A percentile compares a stretch with the other conserved stretches of the same genome.
phyloP scores from a whole-genome alignment of 163 green algal species.

The Prototheca wickerhamii region DNA sequence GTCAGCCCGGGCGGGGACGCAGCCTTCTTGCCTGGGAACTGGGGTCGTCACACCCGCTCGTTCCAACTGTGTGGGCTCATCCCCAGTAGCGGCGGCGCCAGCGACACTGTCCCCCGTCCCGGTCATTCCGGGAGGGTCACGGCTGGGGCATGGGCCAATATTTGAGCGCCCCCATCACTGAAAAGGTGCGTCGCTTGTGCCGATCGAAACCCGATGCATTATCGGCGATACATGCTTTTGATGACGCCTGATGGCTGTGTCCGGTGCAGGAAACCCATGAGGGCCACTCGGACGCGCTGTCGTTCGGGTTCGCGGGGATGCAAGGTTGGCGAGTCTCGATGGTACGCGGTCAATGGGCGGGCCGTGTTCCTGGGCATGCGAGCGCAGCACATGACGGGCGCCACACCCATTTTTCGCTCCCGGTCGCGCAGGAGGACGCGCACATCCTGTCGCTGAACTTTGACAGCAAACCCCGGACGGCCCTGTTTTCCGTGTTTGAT shows the following conservation, averaged over 20 bases:
- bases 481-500: conserved; percentile 72
- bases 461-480: conserved; percentile 14
- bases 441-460: conserved; percentile 46
- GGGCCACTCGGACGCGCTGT: conserved; percentile 31
- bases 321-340: conserved; percentile 66
- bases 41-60: too few relatives aligned
- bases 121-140: too few relatives aligned
- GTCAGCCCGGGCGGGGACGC: too few relatives aligned
- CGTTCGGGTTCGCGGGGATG: conserved; percentile 52
- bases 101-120: too few relatives aligned
- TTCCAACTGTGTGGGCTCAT: too few relatives aligned
- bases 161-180: conserved; percentile 38
- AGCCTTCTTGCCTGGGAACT: too few relatives aligned
- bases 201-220: too few relatives aligned
- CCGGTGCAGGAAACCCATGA: conserved; percentile 46
- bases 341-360: conserved; percentile 22
- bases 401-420: neutral
- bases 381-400: neutral
- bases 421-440: conserved; percentile 54
- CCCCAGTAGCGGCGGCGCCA: too few relatives aligned
- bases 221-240: too few relatives aligned
- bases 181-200: conserved; percentile 34
- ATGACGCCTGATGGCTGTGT: too few relatives aligned
- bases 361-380: too few relatives aligned
- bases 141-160: conserved; percentile 58